These are phyloP conservation scores for Dendrothele bispora DNA, from an alignment of 768 basidiomycete species.

Conservation along the genomic window DNA sequence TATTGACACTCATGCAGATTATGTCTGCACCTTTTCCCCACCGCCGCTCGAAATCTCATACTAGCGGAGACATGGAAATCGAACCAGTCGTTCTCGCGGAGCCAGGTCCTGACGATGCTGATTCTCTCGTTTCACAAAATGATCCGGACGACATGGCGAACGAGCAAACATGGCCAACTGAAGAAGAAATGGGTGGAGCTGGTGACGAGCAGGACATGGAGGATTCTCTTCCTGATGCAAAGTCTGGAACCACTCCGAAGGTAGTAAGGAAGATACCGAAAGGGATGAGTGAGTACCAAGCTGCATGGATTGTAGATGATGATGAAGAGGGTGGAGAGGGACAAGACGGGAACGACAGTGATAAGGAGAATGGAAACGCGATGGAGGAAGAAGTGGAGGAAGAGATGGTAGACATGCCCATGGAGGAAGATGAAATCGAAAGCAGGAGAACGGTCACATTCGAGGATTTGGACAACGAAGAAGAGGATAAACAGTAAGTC, in stretches of 20 bases:
- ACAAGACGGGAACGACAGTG: constrained; percentile 42
- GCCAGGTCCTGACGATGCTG: constrained; percentile 63
- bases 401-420: constrained; percentile 43
- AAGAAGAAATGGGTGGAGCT: constrained; percentile 80
- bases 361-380: constrained; percentile 29
- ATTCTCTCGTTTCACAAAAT: constrained; percentile 86
- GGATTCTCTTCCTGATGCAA: constrained; percentile 59
- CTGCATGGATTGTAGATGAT: constrained; percentile 93
- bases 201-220: constrained; percentile 24
- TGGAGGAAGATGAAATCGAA: constrained; percentile 55
- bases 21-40: constrained; percentile 57
- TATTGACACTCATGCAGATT: constrained; percentile 48
- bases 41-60: constrained; percentile 19
- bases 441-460: constrained; percentile 55
- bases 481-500: constrained; percentile 84
- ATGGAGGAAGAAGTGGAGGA: constrained; percentile 27
- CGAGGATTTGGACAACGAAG: constrained; percentile 78
- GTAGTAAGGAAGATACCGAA: constrained; percentile 84
- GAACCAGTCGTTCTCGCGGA: constrained; percentile 68
- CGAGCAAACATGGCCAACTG: constrained; percentile 98
- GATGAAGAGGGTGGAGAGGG: constrained; percentile 62
- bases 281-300: constrained; percentile 96
- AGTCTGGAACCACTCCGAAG: constrained; percentile 74
- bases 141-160: constrained; percentile 87
- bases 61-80: constrained; percentile 59